A percentile compares a stretch with the other conserved stretches of the same genome.
Conservation (phyloP, 73 alveolate species). For the Breviolum minutum region DNA sequence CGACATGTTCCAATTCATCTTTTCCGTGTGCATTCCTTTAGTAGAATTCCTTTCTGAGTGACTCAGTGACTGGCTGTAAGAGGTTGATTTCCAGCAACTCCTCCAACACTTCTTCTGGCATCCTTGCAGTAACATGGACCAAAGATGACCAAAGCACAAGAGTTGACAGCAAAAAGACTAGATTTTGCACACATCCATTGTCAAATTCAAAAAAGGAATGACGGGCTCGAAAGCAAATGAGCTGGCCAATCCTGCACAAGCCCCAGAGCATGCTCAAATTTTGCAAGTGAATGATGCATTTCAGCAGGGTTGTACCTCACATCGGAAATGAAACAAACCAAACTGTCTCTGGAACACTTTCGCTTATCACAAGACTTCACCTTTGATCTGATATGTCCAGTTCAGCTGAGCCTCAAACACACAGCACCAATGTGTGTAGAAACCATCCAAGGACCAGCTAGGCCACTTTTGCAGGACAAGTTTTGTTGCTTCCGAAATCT, state of each 20-base stretch:
- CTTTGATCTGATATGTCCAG: not conserved
- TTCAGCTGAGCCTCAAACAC: slow-evolving; percentile 21
- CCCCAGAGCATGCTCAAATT: slow-evolving; percentile 29
- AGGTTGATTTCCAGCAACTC: slow-evolving; percentile 6
- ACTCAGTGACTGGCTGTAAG: slow-evolving; percentile 25
- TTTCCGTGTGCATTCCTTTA: too few species aligned
- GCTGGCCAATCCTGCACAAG: slow-evolving; percentile 39
- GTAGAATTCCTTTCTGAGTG: too few species aligned
- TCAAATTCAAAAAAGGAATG: not conserved
- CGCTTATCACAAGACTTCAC: not conserved
- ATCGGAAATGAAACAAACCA: not conserved
- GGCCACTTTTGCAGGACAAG: slow-evolving; percentile 8
- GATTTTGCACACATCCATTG: not conserved
- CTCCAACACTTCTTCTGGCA: slow-evolving; percentile 1
- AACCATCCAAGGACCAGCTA: slow-evolving; percentile 55
- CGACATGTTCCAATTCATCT: too few species aligned
- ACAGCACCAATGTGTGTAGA: slow-evolving; percentile 93
- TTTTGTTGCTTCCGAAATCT: slow-evolving; percentile 42
- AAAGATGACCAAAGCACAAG: too few species aligned
- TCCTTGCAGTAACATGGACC: not conserved
- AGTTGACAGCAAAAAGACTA: not conserved
- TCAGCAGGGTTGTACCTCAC: slow-evolving; percentile 62
- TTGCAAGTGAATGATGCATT: slow-evolving; percentile 60
- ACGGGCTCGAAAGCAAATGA: too few species aligned
- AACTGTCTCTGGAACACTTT: not conserved